Evolutionary conservation across 495 filamentous ascomycete genomes (phyloP).

Genomic region (Penicillium riverlandense): DNA sequence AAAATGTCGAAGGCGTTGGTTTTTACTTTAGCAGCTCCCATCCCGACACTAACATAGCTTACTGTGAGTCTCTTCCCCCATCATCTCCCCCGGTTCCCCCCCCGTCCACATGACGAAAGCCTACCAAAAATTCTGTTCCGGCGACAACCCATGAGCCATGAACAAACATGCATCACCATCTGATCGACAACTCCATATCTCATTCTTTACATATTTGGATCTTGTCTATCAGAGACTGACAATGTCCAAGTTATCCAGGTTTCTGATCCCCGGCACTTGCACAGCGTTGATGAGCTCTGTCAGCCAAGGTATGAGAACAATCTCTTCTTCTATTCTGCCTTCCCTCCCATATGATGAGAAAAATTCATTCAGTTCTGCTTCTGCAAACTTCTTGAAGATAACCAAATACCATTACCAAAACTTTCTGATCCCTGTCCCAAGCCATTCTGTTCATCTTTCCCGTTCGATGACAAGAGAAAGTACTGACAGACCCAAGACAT

Average conservation of each 20-base stretch:
- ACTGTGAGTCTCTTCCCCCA: conserved; percentile 19
- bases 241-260: conserved; percentile 2
- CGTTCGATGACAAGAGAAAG: not conserved
- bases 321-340: conserved; percentile 4
- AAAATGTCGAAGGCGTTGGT: conserved; percentile 12
- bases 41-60: too few species aligned
- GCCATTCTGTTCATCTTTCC: not conserved
- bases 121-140: conserved; percentile 53
- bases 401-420: conserved; percentile 71
- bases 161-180: conserved; percentile 99
- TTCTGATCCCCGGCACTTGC: too few species aligned
- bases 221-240: conserved; percentile 9
- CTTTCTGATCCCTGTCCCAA: conserved; percentile 39
- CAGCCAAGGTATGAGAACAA: conserved; percentile 13
- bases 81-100: conserved; percentile 3
- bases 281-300: too few species aligned
- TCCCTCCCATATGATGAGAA: conserved; percentile 62
- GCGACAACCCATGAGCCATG: conserved; percentile 81
- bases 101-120: conserved; percentile 54
- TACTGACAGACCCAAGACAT: conserved; percentile 15
- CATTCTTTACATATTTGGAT: conserved; percentile 7
- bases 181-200: conserved; percentile 47
- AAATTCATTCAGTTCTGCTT: conserved; percentile 86
- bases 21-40: too few species aligned
- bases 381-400: conserved; percentile 78